These are phyloP conservation scores for Bryoglossum gracile DNA, from an alignment of 495 filamentous ascomycete genomes.

Conservation along the genomic window DNA sequence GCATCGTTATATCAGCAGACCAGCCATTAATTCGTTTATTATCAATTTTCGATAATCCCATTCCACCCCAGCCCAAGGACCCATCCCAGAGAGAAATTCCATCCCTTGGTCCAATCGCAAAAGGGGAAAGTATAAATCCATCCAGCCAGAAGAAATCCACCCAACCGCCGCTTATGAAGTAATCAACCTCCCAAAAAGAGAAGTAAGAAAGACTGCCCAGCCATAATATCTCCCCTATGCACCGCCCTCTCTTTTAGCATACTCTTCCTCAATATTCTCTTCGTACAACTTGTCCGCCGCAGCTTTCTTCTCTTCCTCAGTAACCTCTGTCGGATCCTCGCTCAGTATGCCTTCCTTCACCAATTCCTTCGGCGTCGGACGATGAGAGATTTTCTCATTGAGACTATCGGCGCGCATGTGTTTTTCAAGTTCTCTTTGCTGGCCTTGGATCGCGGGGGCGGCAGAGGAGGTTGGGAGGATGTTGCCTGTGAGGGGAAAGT, in stretches of 20 bases:
- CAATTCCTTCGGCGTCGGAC: slow-evolving; percentile 67
- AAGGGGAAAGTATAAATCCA: no score
- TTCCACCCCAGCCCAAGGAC: no score
- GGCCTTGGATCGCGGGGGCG: slow-evolving; percentile 66
- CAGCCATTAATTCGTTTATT: neutral
- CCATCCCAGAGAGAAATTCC: no score
- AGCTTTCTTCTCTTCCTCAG: neutral
- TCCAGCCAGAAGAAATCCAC: no score
- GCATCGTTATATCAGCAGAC: neutral
- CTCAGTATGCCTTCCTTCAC: slow-evolving; percentile 70
- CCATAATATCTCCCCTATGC: slow-evolving; percentile 18
- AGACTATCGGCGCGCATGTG: slow-evolving; percentile 79
- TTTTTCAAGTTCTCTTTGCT: slow-evolving; percentile 73
- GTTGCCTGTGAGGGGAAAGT: slow-evolving; percentile 46
- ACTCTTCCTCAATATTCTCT: slow-evolving; percentile 30
- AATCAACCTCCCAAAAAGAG: neutral
- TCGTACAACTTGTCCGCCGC: slow-evolving; percentile 1
- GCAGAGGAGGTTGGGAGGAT: slow-evolving; percentile 73
- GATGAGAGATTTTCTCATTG: slow-evolving; percentile 71
- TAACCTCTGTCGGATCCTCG: slow-evolving; percentile 46
- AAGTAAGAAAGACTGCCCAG: neutral
- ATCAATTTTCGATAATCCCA: no score
- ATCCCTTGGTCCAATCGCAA: no score
- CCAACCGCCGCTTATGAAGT: no score
- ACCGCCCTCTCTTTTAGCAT: slow-evolving; percentile 34